Conservation (phyloP, 768 basidiomycete genomes). For the Boletus rubroflammeus region DNA sequence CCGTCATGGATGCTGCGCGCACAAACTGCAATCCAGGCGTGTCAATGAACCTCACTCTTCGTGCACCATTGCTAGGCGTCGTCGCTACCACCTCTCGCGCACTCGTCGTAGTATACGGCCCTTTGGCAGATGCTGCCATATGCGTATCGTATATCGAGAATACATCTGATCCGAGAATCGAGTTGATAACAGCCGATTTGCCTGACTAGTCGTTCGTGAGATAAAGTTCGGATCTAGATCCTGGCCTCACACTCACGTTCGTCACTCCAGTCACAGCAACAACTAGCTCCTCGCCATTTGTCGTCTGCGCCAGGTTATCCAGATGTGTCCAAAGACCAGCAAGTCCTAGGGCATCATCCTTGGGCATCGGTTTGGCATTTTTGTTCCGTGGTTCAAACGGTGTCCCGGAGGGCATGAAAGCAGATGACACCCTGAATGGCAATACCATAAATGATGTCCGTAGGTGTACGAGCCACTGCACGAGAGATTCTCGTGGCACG, state of each 20-base stretch:
- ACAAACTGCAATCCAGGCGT: constrained; percentile 75
- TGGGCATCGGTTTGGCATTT: constrained; percentile 43
- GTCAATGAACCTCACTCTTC: constrained; percentile 67
- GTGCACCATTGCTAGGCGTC: constrained; percentile 36
- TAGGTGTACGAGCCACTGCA: constrained; percentile 63
- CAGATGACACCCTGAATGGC: constrained; percentile 69
- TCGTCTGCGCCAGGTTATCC: constrained; percentile 43
- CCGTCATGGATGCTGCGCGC: constrained; percentile 37
- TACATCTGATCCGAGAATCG: constrained; percentile 50
- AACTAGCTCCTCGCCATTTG: constrained; percentile 46
- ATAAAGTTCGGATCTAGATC: neutral
- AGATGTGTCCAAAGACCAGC: constrained; percentile 51
- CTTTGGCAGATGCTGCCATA: constrained; percentile 45
- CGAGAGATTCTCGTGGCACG: constrained; percentile 72
- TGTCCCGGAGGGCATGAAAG: constrained; percentile 50
- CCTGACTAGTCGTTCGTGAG: constrained; percentile 51
- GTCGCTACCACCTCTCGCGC: constrained; percentile 59
- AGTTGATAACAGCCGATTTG: constrained; percentile 84
- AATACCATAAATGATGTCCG: constrained; percentile 59
- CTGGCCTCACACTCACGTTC: constrained; percentile 51
- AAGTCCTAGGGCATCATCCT: constrained; percentile 60
- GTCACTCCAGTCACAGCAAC: constrained; percentile 83
- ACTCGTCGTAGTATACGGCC: constrained; percentile 66
- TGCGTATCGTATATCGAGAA: constrained; percentile 54
- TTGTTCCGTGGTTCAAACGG: constrained; percentile 32